phyloP scores from a whole-genome alignment of 495 filamentous ascomycete species.

The Aspergillus steynii region DNA sequence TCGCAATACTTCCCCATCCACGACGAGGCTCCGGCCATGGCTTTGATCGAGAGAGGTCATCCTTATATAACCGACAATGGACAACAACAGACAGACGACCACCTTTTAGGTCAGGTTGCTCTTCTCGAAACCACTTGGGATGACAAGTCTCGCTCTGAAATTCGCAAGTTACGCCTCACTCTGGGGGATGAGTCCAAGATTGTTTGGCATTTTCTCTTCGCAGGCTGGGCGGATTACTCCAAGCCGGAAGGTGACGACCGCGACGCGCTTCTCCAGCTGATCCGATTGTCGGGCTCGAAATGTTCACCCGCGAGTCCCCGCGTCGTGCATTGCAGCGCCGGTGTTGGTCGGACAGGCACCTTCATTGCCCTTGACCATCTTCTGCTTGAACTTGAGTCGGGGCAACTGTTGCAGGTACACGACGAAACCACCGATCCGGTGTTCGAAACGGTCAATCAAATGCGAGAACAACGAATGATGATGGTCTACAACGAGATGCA shows the following conservation, averaged over 20 bases:
- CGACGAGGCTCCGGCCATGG: constrained; percentile 58
- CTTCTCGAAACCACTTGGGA: constrained; percentile 50
- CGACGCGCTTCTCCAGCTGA: constrained; percentile 72
- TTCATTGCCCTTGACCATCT: constrained; percentile 95
- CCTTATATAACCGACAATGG: constrained; percentile 29
- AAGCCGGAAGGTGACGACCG: constrained; percentile 81
- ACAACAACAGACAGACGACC: constrained; percentile 18
- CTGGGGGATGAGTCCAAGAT: constrained; percentile 63
- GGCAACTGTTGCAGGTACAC: constrained; percentile 54
- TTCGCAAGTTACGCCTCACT: constrained; percentile 56
- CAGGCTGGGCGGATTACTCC: constrained; percentile 91
- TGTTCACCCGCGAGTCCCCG: constrained; percentile 72
- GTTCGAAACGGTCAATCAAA: constrained; percentile 73
- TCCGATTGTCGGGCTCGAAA: constrained; percentile 72
- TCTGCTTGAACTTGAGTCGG: constrained; percentile 75
- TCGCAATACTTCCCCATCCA: constrained; percentile 81
- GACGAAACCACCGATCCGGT: constrained; percentile 57
- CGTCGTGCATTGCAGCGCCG: constrained; percentile 91
- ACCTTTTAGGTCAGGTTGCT: constrained; percentile 42
- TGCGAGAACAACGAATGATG: constrained; percentile 87
- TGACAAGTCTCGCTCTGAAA: constrained; percentile 49
- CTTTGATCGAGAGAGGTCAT: constrained; percentile 54
- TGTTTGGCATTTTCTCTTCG: constrained; percentile 89
- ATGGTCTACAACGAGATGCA: constrained; percentile 95
- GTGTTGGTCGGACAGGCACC: constrained; percentile 90